Conservation (phyloP, 352 stramenopile species). For the Phytophthora chlamydospora region DNA sequence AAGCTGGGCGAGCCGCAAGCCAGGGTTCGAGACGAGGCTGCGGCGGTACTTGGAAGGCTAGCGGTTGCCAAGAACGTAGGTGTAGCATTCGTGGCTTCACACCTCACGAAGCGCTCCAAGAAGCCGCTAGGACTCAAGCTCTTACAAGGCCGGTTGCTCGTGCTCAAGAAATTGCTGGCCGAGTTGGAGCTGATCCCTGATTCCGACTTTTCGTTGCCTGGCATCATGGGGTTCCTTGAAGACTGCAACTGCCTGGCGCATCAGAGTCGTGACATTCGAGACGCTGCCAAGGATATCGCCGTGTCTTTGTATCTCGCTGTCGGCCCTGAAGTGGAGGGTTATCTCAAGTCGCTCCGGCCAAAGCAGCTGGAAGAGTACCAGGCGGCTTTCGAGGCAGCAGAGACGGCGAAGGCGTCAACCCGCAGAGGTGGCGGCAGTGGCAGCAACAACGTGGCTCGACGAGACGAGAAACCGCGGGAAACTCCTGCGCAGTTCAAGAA, state of each 20-base stretch:
- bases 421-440: constrained; percentile 3
- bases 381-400: constrained; percentile 77
- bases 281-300: constrained; percentile 87
- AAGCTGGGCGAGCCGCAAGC: constrained; percentile 76
- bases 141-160: constrained; percentile 62
- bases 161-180: constrained; percentile 64
- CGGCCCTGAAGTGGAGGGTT: constrained; percentile 67
- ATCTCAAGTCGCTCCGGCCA: constrained; percentile 79
- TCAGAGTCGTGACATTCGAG: constrained; percentile 88
- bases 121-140: constrained; percentile 79
- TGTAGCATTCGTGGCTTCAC: constrained; percentile 60
- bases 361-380: constrained; percentile 94
- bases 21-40: constrained; percentile 79
- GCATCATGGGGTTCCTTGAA: constrained; percentile 83
- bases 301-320: constrained; percentile 76
- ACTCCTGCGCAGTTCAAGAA: constrained; percentile 36
- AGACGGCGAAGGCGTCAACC: constrained; percentile 47
- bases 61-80: constrained; percentile 71
- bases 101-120: constrained; percentile 76
- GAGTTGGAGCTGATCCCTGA: constrained; percentile 59
- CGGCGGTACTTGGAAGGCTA: constrained; percentile 44
- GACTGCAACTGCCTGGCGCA: constrained; percentile 88
- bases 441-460: constrained; percentile 10
- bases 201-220: constrained; percentile 57
- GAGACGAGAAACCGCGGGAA: constrained; percentile 18